Percentiles rank a stretch among this genome's conserved stretches.
Evolutionary conservation across 1,284 basidiomycete species (phyloP).

Genomic region (Marasmius sp.): DNA sequence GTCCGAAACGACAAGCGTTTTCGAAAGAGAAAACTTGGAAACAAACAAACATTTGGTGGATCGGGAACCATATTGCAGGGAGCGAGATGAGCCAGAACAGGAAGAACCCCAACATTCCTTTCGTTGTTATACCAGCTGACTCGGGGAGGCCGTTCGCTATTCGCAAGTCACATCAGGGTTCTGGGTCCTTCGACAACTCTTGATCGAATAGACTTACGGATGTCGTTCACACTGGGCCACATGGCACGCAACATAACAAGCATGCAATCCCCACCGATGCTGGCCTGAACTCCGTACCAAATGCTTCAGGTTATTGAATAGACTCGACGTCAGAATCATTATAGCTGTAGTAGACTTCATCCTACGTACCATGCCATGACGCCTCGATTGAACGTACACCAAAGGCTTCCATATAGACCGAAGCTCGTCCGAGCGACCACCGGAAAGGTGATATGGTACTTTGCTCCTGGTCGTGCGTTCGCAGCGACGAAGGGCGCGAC

Average conservation of each 20-base stretch:
- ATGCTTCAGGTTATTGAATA: slow-evolving; percentile 32
- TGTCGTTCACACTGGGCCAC: slow-evolving; percentile 71
- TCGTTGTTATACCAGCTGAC: slow-evolving; percentile 68
- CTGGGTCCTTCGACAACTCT: not conserved
- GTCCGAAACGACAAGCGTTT: not conserved
- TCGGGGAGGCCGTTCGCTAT: slow-evolving; percentile 66
- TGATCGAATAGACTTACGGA: slow-evolving; percentile 46
- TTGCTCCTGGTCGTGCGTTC: slow-evolving; percentile 67
- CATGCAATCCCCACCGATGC: slow-evolving; percentile 79
- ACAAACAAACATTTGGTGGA: slow-evolving; percentile 66
- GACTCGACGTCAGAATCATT: not conserved
- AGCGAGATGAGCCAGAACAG: slow-evolving; percentile 84
- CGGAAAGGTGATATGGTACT: slow-evolving; percentile 72
- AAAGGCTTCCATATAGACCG: slow-evolving; percentile 79
- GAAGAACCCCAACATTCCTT: slow-evolving; percentile 81
- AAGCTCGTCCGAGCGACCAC: slow-evolving; percentile 77
- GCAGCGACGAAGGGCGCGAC: slow-evolving; percentile 76
- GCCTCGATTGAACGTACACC: slow-evolving; percentile 82
- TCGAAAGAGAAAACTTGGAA: slow-evolving; percentile 14
- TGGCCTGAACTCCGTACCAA: slow-evolving; percentile 82
- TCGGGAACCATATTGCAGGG: slow-evolving; percentile 79
- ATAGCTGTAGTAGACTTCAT: slow-evolving; percentile 2
- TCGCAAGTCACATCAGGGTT: slow-evolving; percentile 6
- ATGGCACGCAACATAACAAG: slow-evolving; percentile 72
- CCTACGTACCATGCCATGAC: slow-evolving; percentile 70